Evolutionary conservation across 495 filamentous ascomycete species (phyloP).

Genomic region (Daldinia grandis): DNA sequence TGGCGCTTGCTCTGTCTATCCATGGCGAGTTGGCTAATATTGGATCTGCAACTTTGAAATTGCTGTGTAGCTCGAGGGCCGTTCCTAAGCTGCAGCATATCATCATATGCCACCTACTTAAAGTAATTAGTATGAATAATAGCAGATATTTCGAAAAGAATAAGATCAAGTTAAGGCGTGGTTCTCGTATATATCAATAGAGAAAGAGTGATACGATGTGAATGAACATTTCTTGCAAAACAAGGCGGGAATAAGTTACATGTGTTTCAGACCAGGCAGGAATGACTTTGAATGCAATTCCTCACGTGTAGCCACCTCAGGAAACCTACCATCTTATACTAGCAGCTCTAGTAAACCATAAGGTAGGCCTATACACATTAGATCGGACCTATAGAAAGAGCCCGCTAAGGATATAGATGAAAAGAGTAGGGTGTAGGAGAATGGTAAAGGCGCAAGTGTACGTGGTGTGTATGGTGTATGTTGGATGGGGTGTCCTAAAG

Average conservation of each 20-base stretch:
- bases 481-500: background rate
- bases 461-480: background rate
- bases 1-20: conserved; percentile 18
- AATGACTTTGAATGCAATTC: background rate
- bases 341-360: background rate
- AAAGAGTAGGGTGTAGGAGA: background rate
- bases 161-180: background rate
- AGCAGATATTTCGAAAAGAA: conserved; percentile 22
- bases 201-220: background rate
- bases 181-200: background rate
- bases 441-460: background rate
- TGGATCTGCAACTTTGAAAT: conserved; percentile 4
- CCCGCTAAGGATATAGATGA: background rate
- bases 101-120: conserved; percentile 26
- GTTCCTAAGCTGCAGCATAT: conserved; percentile 20
- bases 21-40: background rate
- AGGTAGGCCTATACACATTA: background rate
- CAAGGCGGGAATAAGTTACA: background rate
- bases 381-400: background rate
- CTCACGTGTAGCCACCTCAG: background rate
- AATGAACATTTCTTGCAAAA: background rate
- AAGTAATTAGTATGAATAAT: conserved; percentile 23
- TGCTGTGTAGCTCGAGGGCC: conserved; percentile 15
- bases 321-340: background rate
- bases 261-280: background rate